These are phyloP conservation scores for Suillus luteus DNA, from an alignment of 768 basidiomycete species.

Conservation along the genomic window DNA sequence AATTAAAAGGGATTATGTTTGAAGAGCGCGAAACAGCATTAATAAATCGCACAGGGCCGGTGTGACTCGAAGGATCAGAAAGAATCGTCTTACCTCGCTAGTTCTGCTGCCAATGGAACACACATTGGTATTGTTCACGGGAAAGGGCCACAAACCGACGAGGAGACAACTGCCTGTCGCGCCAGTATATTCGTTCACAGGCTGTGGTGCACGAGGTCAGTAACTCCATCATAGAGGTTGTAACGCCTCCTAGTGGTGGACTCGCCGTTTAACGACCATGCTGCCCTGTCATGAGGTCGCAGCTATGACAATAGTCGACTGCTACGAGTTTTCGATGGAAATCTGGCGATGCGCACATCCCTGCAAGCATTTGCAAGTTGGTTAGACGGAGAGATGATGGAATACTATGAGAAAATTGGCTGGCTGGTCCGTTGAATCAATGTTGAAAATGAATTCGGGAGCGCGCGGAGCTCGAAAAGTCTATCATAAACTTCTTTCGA, in stretches of 20 bases:
- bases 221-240: too few species aligned
- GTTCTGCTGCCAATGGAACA: conserved; percentile 19
- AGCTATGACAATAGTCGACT: not conserved
- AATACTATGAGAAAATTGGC: too few species aligned
- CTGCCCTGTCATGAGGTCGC: not conserved
- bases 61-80: conserved; percentile 29
- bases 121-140: conserved; percentile 19
- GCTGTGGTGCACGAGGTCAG: conserved; percentile 41
- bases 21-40: not conserved
- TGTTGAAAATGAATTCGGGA: too few species aligned
- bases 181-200: conserved; percentile 43
- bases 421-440: too few species aligned
- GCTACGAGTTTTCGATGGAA: not conserved
- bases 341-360: not conserved
- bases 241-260: not conserved
- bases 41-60: conserved; percentile 28
- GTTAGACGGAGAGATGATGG: not conserved
- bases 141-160: conserved; percentile 13
- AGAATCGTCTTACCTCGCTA: conserved; percentile 33
- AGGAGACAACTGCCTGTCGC: conserved; percentile 35
- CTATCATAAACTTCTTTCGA: not conserved
- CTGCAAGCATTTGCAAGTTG: not conserved
- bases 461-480: not conserved
- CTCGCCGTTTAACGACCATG: not conserved
- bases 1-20: conserved; percentile 18